These are phyloP conservation scores for Inga leiocalycina DNA, from an alignment of 306 rosid genomes.

Conservation along the genomic window DNA sequence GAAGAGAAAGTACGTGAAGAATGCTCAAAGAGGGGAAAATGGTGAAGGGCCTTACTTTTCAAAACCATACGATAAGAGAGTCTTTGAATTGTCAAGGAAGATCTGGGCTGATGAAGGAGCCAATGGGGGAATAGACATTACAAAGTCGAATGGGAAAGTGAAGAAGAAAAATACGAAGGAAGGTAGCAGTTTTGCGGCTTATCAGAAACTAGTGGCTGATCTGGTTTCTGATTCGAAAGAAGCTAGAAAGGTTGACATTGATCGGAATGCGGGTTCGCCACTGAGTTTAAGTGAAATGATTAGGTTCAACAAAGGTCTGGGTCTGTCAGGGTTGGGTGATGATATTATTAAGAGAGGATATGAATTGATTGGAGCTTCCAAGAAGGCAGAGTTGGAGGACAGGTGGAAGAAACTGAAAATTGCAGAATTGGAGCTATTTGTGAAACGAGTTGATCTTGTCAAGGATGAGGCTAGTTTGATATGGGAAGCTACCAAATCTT, in stretches of 20 bases:
- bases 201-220: constrained; percentile 28
- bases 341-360: constrained; percentile 41
- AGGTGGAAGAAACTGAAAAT: constrained; percentile 52
- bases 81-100: constrained; percentile 55
- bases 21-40: constrained; percentile 35
- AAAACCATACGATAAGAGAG: constrained; percentile 46
- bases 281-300: constrained; percentile 32
- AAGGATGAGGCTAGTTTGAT: constrained; percentile 44
- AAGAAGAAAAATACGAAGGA: constrained; percentile 40
- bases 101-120: constrained; percentile 51
- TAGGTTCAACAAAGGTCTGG: constrained; percentile 30
- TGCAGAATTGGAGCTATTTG: constrained; percentile 56
- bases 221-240: constrained; percentile 14
- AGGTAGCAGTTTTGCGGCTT: constrained; percentile 14
- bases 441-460: constrained; percentile 36
- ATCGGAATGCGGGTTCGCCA: neutral
- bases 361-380: constrained; percentile 39
- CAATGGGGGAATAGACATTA: constrained; percentile 26
- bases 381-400: constrained; percentile 51
- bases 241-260: constrained; percentile 19
- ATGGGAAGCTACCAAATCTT: constrained; percentile 47
- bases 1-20: constrained; percentile 55
- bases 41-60: constrained; percentile 32
- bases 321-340: constrained; percentile 36
- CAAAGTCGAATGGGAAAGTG: constrained; percentile 38